phyloP scores from a whole-genome alignment of 1,284 basidiomycete species.

The Athelia sp. region DNA sequence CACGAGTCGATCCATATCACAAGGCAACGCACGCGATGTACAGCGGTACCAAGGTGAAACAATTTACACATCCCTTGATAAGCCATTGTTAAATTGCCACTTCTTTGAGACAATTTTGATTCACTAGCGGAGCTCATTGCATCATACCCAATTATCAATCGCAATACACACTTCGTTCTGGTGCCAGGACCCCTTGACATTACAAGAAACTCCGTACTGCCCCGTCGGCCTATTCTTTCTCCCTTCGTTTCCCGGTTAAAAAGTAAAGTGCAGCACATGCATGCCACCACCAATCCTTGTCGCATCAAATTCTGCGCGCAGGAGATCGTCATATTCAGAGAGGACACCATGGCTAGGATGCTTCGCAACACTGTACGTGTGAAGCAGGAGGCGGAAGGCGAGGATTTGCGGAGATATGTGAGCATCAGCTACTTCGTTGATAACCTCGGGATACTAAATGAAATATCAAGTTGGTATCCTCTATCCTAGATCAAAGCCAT shows the following conservation, averaged over 20 bases:
- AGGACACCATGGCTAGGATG: constrained; percentile 94
- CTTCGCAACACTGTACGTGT: constrained; percentile 86
- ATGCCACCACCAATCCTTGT: constrained; percentile 91
- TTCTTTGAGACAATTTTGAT: constrained; percentile 73
- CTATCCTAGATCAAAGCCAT: constrained; percentile 89
- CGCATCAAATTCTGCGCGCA: constrained; percentile 94
- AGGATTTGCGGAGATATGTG: constrained; percentile 85
- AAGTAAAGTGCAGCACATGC: constrained; percentile 68
- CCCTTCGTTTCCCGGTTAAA: constrained; percentile 68
- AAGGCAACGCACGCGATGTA: constrained; percentile 75
- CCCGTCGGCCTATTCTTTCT: constrained; percentile 75
- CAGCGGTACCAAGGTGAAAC: constrained; percentile 77
- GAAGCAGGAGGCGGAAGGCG: constrained; percentile 69
- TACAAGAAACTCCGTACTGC: constrained; percentile 71
- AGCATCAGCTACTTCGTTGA: too few species aligned
- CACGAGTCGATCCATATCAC: constrained; percentile 73
- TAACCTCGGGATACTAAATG: too few species aligned
- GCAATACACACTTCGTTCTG: constrained; percentile 85
- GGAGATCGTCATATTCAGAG: constrained; percentile 92
- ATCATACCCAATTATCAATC: constrained; percentile 73
- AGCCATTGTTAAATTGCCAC: constrained; percentile 5
- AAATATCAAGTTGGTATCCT: constrained; percentile 94
- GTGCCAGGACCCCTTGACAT: constrained; percentile 94
- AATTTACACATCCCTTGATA: constrained; percentile 1
- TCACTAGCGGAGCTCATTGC: constrained; percentile 81